Conservation (phyloP, 306 rosid species). For the Calophaca sinica region DNA sequence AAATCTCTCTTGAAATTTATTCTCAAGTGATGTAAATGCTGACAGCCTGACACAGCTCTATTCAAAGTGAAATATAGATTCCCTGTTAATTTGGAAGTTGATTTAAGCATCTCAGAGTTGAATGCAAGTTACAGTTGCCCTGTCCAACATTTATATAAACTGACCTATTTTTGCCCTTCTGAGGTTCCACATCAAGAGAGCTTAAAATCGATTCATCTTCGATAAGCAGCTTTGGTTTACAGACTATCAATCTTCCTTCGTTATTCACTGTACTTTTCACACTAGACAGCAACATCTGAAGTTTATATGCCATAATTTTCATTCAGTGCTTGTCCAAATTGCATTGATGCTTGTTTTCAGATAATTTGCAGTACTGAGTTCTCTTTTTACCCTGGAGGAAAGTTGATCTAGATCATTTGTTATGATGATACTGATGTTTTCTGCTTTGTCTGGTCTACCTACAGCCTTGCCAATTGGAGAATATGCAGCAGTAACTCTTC, state of each 20-base stretch:
- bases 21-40: neutral
- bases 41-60: neutral
- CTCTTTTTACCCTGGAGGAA: conserved; percentile 4
- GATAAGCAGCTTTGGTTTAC: conserved; percentile 21
- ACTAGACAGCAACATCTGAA: neutral
- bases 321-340: conserved; percentile 10
- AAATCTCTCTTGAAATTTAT: neutral
- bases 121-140: conserved; percentile 4
- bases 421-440: conserved; percentile 40
- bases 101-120: neutral
- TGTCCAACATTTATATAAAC: conserved; percentile 3
- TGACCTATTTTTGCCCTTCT: conserved; percentile 11
- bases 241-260: neutral
- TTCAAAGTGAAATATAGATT: conserved; percentile 3
- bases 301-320: conserved; percentile 1
- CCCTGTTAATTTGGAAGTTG: neutral
- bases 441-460: conserved; percentile 43
- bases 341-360: neutral
- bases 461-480: conserved; percentile 98
- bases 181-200: conserved; percentile 2
- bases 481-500: conserved; percentile 95
- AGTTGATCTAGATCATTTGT: conserved; percentile 12
- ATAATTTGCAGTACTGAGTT: conserved; percentile 6
- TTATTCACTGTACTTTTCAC: neutral
- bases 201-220: conserved; percentile 13